Base-by-base conservation (phyloP, 2,329 filamentous ascomycete species). In the Waltergamsia citrina region DNA sequence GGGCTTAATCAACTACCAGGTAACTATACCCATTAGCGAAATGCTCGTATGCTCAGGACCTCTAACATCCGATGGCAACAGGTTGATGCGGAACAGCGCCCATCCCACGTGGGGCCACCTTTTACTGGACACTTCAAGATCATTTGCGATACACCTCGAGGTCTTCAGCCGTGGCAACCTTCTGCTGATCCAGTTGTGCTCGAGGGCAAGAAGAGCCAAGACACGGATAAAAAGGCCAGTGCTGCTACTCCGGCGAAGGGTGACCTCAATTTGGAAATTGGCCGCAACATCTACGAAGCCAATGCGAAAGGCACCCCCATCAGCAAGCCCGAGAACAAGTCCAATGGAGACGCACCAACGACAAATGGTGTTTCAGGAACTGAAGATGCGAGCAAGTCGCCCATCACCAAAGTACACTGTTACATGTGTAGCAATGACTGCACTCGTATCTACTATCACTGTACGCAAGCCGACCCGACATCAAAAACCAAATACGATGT, bases 1-100 rank as follows among this genome's bases (percentile, higher is more conserved):
- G 92, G 92, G 92, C 7, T 67, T 98, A 50, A 95, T 98, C 57
- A 98, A 98, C 62, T 98, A 98, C 54, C 92, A 98, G 70, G 90
- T 94, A 69, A 29, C 38, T 7, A 4, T 31, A 16, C 5, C 20
- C 18, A 4, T 29, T 18, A 15, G 9, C 7, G n/a, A n/a, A n/a
- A n/a, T 21, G n/a, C 4, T 15, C 11, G 11, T 17, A 22, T 27
- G n/a, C n/a, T n/a, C n/a, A n/a, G n/a, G n/a, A n/a, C n/a, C n/a
- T n/a, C n/a, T 26, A 17, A 30, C 23, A 12, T 12, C 20, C 18
- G 19, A 17, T 28, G 8, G 27, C 35, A 41, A 20, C 42, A 96
- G 90, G 90, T 98, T 50, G 92, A 98, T 60, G 85, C 90, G 20
- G 90, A 95, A 53, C 88, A 92, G 45, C 77, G 92, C 38, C 92